phyloP scores from a whole-genome alignment of 306 rosid genomes.

The Quercus parvula region DNA sequence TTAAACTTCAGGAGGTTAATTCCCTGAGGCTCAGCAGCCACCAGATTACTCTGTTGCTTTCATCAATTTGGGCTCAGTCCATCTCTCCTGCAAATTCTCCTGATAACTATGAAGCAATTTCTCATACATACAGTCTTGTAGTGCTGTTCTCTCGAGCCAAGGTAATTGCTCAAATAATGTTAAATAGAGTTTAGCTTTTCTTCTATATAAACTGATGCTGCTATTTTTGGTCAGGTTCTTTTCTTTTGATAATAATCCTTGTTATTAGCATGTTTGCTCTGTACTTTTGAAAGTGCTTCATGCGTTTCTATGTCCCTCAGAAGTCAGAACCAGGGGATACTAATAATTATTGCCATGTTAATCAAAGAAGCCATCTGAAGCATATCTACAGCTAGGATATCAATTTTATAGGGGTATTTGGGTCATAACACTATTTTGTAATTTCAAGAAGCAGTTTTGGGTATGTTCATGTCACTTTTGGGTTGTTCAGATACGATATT shows the following conservation, averaged over 20 bases:
- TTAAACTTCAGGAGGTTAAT: slow-evolving; percentile 49
- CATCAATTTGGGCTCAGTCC: slow-evolving; percentile 84
- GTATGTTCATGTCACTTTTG: background rate
- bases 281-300: background rate
- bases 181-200: slow-evolving; percentile 6
- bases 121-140: slow-evolving; percentile 76
- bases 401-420: background rate
- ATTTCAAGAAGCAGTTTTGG: background rate
- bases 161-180: slow-evolving; percentile 43
- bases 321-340: too few species aligned
- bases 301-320: background rate
- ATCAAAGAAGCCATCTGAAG: background rate
- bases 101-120: slow-evolving; percentile 86
- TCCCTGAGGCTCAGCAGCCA: slow-evolving; percentile 66
- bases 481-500: background rate
- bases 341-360: background rate
- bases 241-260: background rate
- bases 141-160: slow-evolving; percentile 74
- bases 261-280: too few species aligned
- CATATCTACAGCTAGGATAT: background rate
- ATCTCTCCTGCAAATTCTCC: slow-evolving; percentile 74
- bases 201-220: slow-evolving; percentile 17
- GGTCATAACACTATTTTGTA: background rate
- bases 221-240: background rate
- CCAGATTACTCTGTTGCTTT: slow-evolving; percentile 72